phyloP scores from a whole-genome alignment of 345 rosid genomes.

The Salix exigua region DNA sequence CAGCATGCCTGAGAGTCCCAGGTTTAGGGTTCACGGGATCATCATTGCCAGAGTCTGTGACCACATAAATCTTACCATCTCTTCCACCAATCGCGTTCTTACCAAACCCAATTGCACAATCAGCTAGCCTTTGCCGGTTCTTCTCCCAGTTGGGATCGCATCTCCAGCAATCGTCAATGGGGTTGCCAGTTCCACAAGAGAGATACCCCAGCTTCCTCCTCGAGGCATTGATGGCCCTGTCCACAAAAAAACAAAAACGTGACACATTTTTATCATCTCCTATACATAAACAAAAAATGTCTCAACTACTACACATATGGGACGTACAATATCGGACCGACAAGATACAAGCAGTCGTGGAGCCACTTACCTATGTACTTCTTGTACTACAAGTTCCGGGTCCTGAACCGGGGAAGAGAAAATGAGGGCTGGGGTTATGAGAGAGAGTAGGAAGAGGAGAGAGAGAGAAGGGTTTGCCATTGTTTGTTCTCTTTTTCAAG shows the following conservation, averaged over 20 bases:
- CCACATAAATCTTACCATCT: conserved; percentile 28
- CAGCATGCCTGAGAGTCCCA: conserved; percentile 25
- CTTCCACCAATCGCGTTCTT: conserved; percentile 28
- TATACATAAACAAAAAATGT: too few species aligned
- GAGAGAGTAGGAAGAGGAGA: not conserved
- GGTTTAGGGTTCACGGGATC: conserved; percentile 27
- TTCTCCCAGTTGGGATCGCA: conserved; percentile 30
- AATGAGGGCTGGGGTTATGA: conserved; percentile 7
- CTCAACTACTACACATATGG: too few species aligned
- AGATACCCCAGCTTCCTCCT: conserved; percentile 26
- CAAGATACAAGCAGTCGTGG: not conserved
- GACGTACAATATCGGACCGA: not conserved
- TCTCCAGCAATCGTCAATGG: conserved; percentile 34
- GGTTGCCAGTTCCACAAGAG: conserved; percentile 27
- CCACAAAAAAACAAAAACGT: not conserved
- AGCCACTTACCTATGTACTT: conserved; percentile 14
- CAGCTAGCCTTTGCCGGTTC: conserved; percentile 24
- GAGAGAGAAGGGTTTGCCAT: conserved; percentile 23
- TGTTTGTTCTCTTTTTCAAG: not conserved
- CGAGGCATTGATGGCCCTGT: conserved; percentile 31
- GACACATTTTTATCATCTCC: not conserved
- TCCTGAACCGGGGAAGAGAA: conserved; percentile 21
- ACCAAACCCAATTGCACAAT: conserved; percentile 31
- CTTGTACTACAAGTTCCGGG: conserved; percentile 22
- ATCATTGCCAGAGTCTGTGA: conserved; percentile 18